Evolutionary conservation across 2,329 filamentous ascomycete species (phyloP).

Genomic region (Neopestalotiopsis clavispora): DNA sequence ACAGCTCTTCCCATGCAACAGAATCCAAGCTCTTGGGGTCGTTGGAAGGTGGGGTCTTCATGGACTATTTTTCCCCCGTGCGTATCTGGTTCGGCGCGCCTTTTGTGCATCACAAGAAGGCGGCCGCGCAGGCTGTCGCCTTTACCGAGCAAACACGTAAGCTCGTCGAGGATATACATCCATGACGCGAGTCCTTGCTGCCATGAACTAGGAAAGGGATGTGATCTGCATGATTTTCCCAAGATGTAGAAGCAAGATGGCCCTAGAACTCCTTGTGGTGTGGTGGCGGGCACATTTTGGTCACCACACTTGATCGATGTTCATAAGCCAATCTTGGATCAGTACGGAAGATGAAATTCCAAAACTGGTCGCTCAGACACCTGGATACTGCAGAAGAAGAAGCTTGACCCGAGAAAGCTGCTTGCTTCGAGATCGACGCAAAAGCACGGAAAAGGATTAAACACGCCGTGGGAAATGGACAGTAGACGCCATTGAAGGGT

Average conservation of each 20-base stretch:
- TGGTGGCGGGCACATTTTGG: constrained; percentile 29
- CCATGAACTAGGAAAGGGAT: constrained; percentile 21
- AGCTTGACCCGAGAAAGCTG: constrained; percentile 25
- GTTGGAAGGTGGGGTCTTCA: constrained; percentile 24
- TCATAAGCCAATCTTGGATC: constrained; percentile 32
- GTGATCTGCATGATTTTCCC: constrained; percentile 30
- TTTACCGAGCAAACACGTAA: constrained; percentile 29
- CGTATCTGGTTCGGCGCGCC: constrained; percentile 30
- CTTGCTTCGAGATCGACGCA: neutral
- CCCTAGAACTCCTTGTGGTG: constrained; percentile 23
- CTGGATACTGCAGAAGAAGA: constrained; percentile 29
- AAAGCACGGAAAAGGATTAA: constrained; percentile 23
- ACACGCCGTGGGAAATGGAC: constrained; percentile 21
- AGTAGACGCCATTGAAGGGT: constrained; percentile 28
- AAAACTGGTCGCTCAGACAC: constrained; percentile 30
- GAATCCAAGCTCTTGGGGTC: constrained; percentile 25
- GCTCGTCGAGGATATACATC: constrained; percentile 25
- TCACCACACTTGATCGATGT: constrained; percentile 31
- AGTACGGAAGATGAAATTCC: constrained; percentile 35
- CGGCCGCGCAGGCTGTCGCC: constrained; percentile 17
- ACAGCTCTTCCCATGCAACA: constrained; percentile 20
- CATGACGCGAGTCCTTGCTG: constrained; percentile 24
- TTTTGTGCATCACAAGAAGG: constrained; percentile 31
- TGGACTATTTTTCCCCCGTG: constrained; percentile 33
- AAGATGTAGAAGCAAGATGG: constrained; percentile 21